These are phyloP conservation scores for Fusarium sp. DNA, from an alignment of 2,329 filamentous ascomycete species.

Conservation along the genomic window DNA sequence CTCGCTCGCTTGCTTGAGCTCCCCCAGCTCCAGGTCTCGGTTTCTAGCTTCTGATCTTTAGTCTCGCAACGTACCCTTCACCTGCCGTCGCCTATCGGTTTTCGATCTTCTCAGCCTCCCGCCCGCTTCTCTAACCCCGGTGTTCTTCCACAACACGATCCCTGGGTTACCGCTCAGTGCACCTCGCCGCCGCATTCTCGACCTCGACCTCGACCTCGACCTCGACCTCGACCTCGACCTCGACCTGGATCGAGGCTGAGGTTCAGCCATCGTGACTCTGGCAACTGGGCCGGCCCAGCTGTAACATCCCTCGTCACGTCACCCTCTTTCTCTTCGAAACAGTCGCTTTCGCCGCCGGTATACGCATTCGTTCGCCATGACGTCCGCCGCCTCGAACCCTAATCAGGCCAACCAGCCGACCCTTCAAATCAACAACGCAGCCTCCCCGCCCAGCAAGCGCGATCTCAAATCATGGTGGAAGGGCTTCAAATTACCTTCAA, in stretches of 20 bases:
- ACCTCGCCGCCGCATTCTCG: slow-evolving; percentile 28
- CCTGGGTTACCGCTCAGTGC: slow-evolving; percentile 30
- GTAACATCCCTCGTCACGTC: slow-evolving; percentile 36
- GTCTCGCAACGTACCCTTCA: slow-evolving; percentile 30
- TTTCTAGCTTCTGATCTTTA: slow-evolving; percentile 34
- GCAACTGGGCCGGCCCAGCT: slow-evolving; percentile 46
- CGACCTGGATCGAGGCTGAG: slow-evolving; percentile 34
- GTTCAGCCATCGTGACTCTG: slow-evolving; percentile 42
- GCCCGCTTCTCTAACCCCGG: slow-evolving; percentile 13
- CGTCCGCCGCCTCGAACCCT: slow-evolving; percentile 51
- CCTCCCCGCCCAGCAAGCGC: slow-evolving; percentile 83
- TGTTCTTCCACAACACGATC: slow-evolving; percentile 16
- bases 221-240: slow-evolving; percentile 28
- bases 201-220: slow-evolving; percentile 26
- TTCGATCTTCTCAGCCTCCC: slow-evolving; percentile 8
- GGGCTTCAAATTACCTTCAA: slow-evolving; percentile 80
- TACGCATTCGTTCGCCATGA: slow-evolving; percentile 47
- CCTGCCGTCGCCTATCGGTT: slow-evolving; percentile 26
- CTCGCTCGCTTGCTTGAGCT: slow-evolving; percentile 31
- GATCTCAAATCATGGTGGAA: slow-evolving; percentile 98
- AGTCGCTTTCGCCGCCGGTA: slow-evolving; percentile 12
- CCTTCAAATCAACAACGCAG: slow-evolving; percentile 53
- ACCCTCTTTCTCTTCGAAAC: slow-evolving; percentile 12
- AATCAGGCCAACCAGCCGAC: slow-evolving; percentile 49
- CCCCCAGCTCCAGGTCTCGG: slow-evolving; percentile 32